These are phyloP conservation scores for Kwoniella sp. DNA, from an alignment of 768 basidiomycete species.

Conservation along the genomic window DNA sequence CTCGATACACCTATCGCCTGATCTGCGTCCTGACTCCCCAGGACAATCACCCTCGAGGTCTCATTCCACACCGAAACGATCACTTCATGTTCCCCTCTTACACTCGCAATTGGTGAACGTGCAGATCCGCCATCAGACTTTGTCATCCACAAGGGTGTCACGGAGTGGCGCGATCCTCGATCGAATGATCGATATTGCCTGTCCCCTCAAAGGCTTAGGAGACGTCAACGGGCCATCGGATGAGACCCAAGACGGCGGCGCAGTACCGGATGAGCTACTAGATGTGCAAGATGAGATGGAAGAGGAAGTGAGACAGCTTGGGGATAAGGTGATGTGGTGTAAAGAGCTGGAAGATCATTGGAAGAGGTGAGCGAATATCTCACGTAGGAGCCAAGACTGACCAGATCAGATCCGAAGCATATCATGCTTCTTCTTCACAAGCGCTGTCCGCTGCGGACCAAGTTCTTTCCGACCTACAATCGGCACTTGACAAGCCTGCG, in stretches of 20 bases:
- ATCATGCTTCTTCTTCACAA: constrained; percentile 13
- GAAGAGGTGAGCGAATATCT: constrained; percentile 26
- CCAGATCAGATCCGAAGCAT: constrained; percentile 22
- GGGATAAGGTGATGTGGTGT: constrained; percentile 23
- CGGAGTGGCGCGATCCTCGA: constrained; percentile 37
- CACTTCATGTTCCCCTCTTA: constrained; percentile 25
- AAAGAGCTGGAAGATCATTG: constrained; percentile 36
- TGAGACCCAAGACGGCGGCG: constrained; percentile 12
- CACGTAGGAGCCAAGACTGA: neutral
- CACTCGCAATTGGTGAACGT: constrained; percentile 37
- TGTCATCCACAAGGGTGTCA: constrained; percentile 19
- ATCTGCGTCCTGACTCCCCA: neutral
- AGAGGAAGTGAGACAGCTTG: constrained; percentile 18
- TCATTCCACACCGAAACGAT: constrained; percentile 8
- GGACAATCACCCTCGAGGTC: neutral
- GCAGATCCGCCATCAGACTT: constrained; percentile 28
- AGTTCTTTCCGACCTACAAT: constrained; percentile 7
- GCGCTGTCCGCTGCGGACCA: constrained; percentile 8
- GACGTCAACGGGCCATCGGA: constrained; percentile 29
- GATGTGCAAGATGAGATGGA: constrained; percentile 49
- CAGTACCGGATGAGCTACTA: constrained; percentile 43
- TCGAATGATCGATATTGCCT: constrained; percentile 45
- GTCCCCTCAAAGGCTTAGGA: constrained; percentile 37
- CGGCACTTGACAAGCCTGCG: constrained; percentile 15
- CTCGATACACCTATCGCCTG: neutral